These are phyloP conservation scores for Cystobasidiaceae sp. DNA, from an alignment of 1,284 basidiomycete genomes.

Conservation along the genomic window DNA sequence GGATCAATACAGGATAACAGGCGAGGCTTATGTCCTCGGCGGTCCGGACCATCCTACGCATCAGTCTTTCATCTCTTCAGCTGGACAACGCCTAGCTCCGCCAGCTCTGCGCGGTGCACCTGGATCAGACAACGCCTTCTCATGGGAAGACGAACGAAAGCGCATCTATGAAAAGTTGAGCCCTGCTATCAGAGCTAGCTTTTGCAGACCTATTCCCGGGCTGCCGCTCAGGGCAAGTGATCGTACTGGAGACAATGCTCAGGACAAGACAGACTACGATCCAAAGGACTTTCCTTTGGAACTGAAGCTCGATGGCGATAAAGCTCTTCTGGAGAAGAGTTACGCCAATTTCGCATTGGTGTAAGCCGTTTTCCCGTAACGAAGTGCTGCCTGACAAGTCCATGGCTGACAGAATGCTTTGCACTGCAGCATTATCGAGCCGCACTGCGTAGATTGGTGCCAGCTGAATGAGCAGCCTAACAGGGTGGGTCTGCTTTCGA, in stretches of 20 bases:
- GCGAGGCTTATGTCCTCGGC: conserved; percentile 45
- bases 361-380: background rate
- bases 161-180: conserved; percentile 46
- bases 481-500: background rate
- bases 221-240: conserved; percentile 31
- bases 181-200: conserved; percentile 46
- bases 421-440: conserved; percentile 42
- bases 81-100: conserved; percentile 31
- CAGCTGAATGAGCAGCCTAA: conserved; percentile 10
- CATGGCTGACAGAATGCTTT: conserved; percentile 41
- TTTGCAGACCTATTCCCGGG: conserved; percentile 46
- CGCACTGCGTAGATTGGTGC: conserved; percentile 44
- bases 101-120: background rate
- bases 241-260: conserved; percentile 29
- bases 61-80: conserved; percentile 27
- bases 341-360: conserved; percentile 4
- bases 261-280: conserved; percentile 42
- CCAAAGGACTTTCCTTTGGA: conserved; percentile 41
- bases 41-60: conserved; percentile 28
- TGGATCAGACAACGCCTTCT: conserved; percentile 36
- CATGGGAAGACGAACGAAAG: conserved; percentile 46
- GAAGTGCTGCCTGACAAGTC: background rate
- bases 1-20: conserved; percentile 46
- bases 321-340: conserved; percentile 33
- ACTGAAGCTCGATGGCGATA: conserved; percentile 37